A percentile compares a stretch with the other conserved stretches of the same genome.
These are phyloP conservation scores for Daphne laureola DNA, from an alignment of 441 rosid genomes.

Conservation along the genomic window DNA sequence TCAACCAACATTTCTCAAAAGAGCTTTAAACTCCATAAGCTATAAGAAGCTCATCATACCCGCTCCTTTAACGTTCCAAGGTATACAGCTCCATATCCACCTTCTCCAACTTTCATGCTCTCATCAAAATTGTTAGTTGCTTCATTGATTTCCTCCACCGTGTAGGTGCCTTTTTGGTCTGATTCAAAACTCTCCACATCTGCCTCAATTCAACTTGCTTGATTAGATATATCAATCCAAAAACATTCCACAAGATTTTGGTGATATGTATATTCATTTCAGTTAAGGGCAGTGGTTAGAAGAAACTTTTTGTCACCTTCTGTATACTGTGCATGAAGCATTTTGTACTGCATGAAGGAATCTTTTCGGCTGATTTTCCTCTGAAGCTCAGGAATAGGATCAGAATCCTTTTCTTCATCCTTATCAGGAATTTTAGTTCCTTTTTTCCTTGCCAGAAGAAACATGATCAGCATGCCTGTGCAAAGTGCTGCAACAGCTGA, in stretches of 20 bases:
- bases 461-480: slow-evolving; percentile 11
- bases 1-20: neutral
- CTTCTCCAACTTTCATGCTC: slow-evolving; percentile 24
- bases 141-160: slow-evolving; percentile 21
- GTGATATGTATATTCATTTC: too few relatives aligned
- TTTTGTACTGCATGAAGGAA: slow-evolving; percentile 10
- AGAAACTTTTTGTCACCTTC: slow-evolving; percentile 19
- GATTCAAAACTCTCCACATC: slow-evolving; percentile 20
- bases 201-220: neutral
- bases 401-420: neutral
- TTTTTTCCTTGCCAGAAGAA: slow-evolving; percentile 16
- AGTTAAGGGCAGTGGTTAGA: too few relatives aligned
- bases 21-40: neutral
- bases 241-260: too few relatives aligned
- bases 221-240: neutral
- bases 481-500: slow-evolving; percentile 16
- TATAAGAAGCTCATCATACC: slow-evolving; percentile 8
- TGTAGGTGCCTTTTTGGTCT: slow-evolving; percentile 19
- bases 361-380: slow-evolving; percentile 11
- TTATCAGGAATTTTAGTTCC: slow-evolving; percentile 3
- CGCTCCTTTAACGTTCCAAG: slow-evolving; percentile 18
- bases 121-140: slow-evolving; percentile 25
- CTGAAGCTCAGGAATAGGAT: neutral
- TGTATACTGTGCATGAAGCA: slow-evolving; percentile 13
- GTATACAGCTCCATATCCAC: slow-evolving; percentile 34